Evolutionary conservation across 352 stramenopile genomes (phyloP).

Genomic region (Lagenidium giganteum): DNA sequence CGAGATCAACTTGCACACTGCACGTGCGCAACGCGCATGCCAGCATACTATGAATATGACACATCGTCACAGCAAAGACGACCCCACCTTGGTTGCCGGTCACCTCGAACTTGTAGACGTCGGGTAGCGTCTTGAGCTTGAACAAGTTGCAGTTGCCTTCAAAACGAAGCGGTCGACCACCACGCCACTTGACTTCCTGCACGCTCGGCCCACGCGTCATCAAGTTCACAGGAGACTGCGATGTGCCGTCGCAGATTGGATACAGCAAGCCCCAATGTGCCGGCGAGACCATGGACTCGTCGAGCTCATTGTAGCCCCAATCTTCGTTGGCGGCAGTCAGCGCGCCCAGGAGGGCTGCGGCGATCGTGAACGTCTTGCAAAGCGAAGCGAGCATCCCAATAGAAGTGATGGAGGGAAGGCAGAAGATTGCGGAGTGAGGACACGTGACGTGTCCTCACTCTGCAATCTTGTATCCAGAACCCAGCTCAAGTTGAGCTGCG

Average conservation of each 20-base stretch:
- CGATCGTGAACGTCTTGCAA: too few relatives aligned
- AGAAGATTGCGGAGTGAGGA: too few relatives aligned
- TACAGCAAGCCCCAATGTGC: slow-evolving; percentile 35
- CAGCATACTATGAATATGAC: too few relatives aligned
- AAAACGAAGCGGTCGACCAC: slow-evolving; percentile 54
- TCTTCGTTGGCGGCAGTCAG: too few relatives aligned
- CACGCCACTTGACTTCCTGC: slow-evolving; percentile 15
- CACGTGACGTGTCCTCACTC: too few relatives aligned
- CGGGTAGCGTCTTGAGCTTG: slow-evolving; percentile 51
- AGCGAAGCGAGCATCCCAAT: too few relatives aligned
- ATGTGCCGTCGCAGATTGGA: slow-evolving; percentile 22
- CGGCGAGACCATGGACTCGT: slow-evolving; percentile 23
- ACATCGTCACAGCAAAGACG: too few relatives aligned
- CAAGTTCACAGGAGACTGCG: slow-evolving; percentile 60
- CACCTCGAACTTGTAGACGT: slow-evolving; percentile 66
- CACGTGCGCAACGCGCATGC: too few relatives aligned
- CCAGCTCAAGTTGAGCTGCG: too few relatives aligned
- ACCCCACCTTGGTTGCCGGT: slow-evolving; percentile 27
- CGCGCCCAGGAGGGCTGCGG: too few relatives aligned
- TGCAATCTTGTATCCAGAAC: too few relatives aligned
- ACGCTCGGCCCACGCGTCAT: slow-evolving; percentile 25
- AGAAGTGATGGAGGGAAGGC: too few relatives aligned
- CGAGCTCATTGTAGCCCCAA: slow-evolving; percentile 53
- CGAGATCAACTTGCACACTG: slow-evolving; percentile 51
- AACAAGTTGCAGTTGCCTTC: slow-evolving; percentile 42